Base-by-base conservation (phyloP, 805 yeast genomes). In the Candida nitratophila region DNA sequence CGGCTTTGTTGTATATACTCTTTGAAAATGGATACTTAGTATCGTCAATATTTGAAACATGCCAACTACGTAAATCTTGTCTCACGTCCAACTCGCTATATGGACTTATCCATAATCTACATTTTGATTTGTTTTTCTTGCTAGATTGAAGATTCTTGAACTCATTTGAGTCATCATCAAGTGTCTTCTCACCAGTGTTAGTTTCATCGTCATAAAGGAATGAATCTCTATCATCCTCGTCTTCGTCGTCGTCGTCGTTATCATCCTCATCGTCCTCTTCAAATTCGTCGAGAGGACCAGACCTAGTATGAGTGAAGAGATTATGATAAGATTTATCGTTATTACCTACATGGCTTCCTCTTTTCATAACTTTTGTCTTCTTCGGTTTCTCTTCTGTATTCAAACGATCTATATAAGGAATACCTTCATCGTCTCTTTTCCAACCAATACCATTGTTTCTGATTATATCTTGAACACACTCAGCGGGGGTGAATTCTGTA, bases 401-500 rank as follows among this genome's bases (percentile, higher is more conserved):
- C 2, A 41, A 4, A 4, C 69, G 50, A 46, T 71, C 77, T 20
- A 71, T 60, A 43, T 66, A 55, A 27, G 64, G 60, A 8, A 60
- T 49, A 1, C 78, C 77, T 43, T 70, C 73, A 37, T 69, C 73
- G 44, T 72, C 70, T 42, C 63, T 64, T 26, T 73, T 76, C 82
- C 82, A 81, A 2, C 88, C 93, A 42, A 77, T 75, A 1, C 86
- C 85, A 27, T 86, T 84, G 36, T 50, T 47, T 26, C 75, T 71
- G 45, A 86, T 74, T 2, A 90, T 83, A 60, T 87, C 95, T 29
- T 79, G 79, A 11, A 89, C 71, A 49, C 90, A 77, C 46, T 81
- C 86, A 41, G 74, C 73, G 0, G 96, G 91, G 12, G 81, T 68
- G 59, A 70, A 68, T 65, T 85, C 77, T 9, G 57, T 58, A 42